Percentiles rank a stretch among this genome's conserved stretches.
phyloP scores from a whole-genome alignment of 768 basidiomycete genomes.

The Chalciporus pseudorubinellus region DNA sequence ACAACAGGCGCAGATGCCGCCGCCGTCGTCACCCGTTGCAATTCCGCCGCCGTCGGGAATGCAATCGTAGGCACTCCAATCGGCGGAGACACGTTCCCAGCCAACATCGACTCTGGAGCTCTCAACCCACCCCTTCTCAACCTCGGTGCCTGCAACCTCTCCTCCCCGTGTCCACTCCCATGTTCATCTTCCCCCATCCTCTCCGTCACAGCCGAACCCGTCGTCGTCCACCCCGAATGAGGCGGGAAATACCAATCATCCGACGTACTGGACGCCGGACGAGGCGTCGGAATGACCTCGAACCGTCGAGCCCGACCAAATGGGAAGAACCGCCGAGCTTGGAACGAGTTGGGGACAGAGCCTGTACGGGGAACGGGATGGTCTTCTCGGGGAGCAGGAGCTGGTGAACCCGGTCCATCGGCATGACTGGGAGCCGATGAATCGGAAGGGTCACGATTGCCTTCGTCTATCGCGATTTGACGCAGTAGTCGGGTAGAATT shows the following conservation, averaged over 20 bases:
- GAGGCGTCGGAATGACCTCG: slow-evolving; percentile 35
- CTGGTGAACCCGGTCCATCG: slow-evolving; percentile 12
- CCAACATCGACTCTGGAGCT: slow-evolving; percentile 58
- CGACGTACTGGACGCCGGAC: slow-evolving; percentile 26
- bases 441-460: slow-evolving; percentile 12
- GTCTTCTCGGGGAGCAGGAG: not conserved
- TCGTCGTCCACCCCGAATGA: slow-evolving; percentile 19
- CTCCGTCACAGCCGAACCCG: not conserved
- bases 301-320: slow-evolving; percentile 46
- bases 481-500: slow-evolving; percentile 37
- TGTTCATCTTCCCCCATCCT: not conserved
- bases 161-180: slow-evolving; percentile 31
- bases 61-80: slow-evolving; percentile 23
- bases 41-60: slow-evolving; percentile 22
- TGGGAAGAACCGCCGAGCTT: slow-evolving; percentile 57
- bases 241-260: slow-evolving; percentile 36
- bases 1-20: not conserved
- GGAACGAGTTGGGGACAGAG: slow-evolving; percentile 2
- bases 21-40: slow-evolving; percentile 17
- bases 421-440: not conserved
- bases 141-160: slow-evolving; percentile 44
- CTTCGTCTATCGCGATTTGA: slow-evolving; percentile 31
- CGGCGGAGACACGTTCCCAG: slow-evolving; percentile 43
- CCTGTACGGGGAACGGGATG: not conserved
- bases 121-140: slow-evolving; percentile 67